Evolutionary conservation across 2,329 filamentous ascomycete species (phyloP).

Genomic region (Coniochaeta ligniaria): DNA sequence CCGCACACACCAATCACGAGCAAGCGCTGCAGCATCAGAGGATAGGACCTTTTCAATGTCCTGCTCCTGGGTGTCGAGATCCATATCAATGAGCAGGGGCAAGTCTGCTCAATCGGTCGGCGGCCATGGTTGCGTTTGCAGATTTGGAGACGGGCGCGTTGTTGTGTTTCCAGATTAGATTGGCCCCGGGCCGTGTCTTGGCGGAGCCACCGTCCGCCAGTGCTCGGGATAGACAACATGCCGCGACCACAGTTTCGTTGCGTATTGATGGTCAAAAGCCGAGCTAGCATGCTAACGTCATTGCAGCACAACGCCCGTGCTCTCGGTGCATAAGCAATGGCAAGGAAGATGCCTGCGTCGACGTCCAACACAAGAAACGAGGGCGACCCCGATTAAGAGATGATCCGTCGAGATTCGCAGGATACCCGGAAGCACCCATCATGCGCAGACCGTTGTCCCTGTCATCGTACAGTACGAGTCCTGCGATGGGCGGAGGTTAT

Average conservation of each 20-base stretch:
- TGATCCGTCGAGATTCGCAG: slow-evolving; percentile 46
- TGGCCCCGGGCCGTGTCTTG: neutral
- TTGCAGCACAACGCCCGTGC: slow-evolving; percentile 65
- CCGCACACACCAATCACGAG: neutral
- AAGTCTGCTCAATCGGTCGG: neutral
- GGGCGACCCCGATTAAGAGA: slow-evolving; percentile 72
- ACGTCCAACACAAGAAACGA: slow-evolving; percentile 81
- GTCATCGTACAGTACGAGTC: slow-evolving; percentile 41
- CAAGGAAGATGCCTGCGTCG: slow-evolving; percentile 73
- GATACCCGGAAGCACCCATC: slow-evolving; percentile 31
- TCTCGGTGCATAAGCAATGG: slow-evolving; percentile 70
- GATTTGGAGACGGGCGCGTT: neutral
- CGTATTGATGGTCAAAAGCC: neutral
- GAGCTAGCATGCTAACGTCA: neutral
- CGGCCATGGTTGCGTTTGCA: neutral
- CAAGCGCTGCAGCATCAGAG: neutral
- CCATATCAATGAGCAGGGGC: neutral
- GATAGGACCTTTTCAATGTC: neutral
- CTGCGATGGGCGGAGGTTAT: slow-evolving; percentile 34
- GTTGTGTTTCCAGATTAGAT: neutral
- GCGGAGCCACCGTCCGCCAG: neutral
- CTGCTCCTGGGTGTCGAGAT: neutral
- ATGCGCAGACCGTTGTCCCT: slow-evolving; percentile 43
- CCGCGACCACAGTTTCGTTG: neutral
- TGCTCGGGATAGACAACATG: neutral